phyloP scores from a whole-genome alignment of 1,139 yeast genomes.

The Saccharomyces uvarum region DNA sequence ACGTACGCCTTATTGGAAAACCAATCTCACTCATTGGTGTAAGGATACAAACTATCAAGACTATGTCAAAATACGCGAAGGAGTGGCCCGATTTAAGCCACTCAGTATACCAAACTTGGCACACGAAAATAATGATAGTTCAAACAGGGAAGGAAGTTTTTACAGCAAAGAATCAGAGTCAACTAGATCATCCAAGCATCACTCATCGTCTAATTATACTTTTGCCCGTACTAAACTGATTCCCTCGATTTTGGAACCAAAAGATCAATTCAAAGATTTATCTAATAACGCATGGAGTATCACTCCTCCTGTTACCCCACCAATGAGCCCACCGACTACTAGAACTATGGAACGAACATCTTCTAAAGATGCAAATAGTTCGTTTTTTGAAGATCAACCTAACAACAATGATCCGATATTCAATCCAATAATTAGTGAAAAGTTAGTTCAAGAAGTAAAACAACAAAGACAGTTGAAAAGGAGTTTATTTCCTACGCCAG shows the following conservation, averaged over 20 bases:
- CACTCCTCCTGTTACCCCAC: constrained; percentile 28
- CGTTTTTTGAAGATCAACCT: background rate
- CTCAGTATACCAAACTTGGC: constrained; percentile 2
- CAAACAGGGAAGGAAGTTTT: constrained; percentile 2
- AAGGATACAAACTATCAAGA: constrained; percentile 27
- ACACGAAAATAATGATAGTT: constrained; percentile 5
- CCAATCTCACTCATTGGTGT: constrained; percentile 29
- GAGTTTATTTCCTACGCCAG: constrained; percentile 5
- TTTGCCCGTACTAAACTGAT: constrained; percentile 3
- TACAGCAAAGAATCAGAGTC: background rate
- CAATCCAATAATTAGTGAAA: constrained; percentile 29
- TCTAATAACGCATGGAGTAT: constrained; percentile 13
- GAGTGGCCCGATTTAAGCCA: constrained; percentile 15
- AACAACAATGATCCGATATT: constrained; percentile 9
- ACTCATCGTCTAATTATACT: background rate
- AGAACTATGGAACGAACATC: constrained; percentile 2
- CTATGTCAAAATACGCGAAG: constrained; percentile 24
- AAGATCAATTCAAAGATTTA: constrained; percentile 22
- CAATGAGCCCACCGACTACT: constrained; percentile 24
- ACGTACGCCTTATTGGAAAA: constrained; percentile 27
- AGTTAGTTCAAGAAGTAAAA: constrained; percentile 26
- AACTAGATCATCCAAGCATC: background rate
- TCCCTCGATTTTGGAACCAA: constrained; percentile 24
- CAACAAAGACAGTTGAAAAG: constrained; percentile 5
- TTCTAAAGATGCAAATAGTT: background rate